Conservation (phyloP, 768 basidiomycete genomes). For the Amanita rimosa region DNA sequence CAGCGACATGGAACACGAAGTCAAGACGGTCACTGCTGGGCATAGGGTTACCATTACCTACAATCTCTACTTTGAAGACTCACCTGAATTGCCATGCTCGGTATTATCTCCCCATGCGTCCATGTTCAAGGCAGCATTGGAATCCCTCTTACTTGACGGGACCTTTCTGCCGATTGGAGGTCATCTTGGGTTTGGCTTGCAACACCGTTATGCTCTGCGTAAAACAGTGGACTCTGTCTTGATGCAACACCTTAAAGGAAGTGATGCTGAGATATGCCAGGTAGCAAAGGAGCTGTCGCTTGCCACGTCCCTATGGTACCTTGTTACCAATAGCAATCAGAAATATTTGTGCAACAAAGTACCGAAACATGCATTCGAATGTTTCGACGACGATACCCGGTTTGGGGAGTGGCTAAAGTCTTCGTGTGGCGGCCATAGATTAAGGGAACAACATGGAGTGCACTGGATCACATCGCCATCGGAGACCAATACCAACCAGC, state of each 20-base stretch:
- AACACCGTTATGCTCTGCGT: conserved; percentile 21
- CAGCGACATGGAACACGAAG: conserved; percentile 31
- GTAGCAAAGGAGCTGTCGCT: conserved; percentile 12
- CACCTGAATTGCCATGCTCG: not conserved
- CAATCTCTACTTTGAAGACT: conserved; percentile 22
- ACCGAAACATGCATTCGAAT: too few relatives aligned
- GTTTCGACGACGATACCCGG: not conserved
- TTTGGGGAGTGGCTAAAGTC: too few relatives aligned
- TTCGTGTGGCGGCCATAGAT: too few relatives aligned
- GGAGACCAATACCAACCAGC: not conserved
- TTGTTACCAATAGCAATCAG: conserved; percentile 8
- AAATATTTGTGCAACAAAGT: not conserved
- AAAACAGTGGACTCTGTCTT: conserved; percentile 7
- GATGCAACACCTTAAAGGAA: conserved; percentile 16
- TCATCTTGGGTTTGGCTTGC: conserved; percentile 22
- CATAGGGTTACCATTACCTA: conserved; percentile 31
- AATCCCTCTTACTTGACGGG: conserved; percentile 15
- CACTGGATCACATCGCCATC: not conserved
- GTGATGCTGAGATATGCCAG: conserved; percentile 14
- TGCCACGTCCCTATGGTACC: conserved; percentile 10
- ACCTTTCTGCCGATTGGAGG: conserved; percentile 20
- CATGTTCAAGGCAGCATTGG: conserved; percentile 12
- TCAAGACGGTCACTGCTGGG: conserved; percentile 21
- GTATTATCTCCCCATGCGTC: not conserved
- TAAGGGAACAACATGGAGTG: not conserved